A percentile compares a stretch with the other conserved stretches of the same genome.
phyloP scores from a whole-genome alignment of 108 stramenopile species.

The Skeletonema costatum region DNA sequence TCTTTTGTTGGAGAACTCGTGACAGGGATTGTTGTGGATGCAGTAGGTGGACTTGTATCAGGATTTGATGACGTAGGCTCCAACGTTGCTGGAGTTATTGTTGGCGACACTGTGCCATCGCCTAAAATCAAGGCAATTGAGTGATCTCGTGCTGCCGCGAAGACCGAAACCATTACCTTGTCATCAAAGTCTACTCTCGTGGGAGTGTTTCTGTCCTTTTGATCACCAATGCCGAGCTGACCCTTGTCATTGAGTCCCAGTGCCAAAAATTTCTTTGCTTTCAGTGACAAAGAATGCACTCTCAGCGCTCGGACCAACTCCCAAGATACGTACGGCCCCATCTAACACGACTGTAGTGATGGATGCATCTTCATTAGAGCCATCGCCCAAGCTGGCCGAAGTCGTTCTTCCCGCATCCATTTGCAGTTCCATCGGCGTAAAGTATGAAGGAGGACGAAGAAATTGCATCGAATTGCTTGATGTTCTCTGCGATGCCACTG shows the following conservation, averaged over 20 bases:
- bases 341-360: constrained; percentile 14
- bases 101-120: background rate
- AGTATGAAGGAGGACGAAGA: constrained; percentile 29
- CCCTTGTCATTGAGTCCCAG: constrained; percentile 37
- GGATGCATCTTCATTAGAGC: constrained; percentile 29
- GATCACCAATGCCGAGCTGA: constrained; percentile 45
- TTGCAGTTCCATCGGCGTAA: constrained; percentile 42
- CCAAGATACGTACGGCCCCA: constrained; percentile 22
- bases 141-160: constrained; percentile 37
- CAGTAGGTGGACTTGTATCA: constrained; percentile 9
- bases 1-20: background rate
- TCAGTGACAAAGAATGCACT: constrained; percentile 32
- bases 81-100: constrained; percentile 9
- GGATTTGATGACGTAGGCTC: background rate
- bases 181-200: constrained; percentile 22
- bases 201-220: constrained; percentile 24
- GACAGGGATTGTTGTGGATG: background rate
- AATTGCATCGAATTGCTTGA: constrained; percentile 22
- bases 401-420: constrained; percentile 52
- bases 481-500: background rate
- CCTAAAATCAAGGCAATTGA: constrained; percentile 6
- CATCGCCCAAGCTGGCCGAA: constrained; percentile 40
- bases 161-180: constrained; percentile 6
- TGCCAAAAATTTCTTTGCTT: constrained; percentile 20
- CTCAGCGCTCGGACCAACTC: constrained; percentile 27